phyloP scores from a whole-genome alignment of 768 basidiomycete genomes.

The Xerocomus potaroensis region DNA sequence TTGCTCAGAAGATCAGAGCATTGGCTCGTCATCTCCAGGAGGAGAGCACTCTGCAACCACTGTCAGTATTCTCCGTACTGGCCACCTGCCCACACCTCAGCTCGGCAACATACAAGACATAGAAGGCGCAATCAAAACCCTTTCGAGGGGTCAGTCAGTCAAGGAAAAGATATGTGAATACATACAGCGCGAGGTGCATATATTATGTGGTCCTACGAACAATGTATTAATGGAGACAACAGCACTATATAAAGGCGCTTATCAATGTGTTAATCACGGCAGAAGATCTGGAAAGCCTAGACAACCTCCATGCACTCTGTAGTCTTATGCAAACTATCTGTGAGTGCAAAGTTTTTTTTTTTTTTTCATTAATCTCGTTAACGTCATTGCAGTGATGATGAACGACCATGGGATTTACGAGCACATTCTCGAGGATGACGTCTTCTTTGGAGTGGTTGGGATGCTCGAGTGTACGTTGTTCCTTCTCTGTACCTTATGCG shows the following conservation, averaged over 20 bases:
- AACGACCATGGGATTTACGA: constrained; percentile 96
- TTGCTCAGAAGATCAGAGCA: constrained; percentile 41
- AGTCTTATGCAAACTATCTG: constrained; percentile 92
- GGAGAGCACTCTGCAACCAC: constrained; percentile 58
- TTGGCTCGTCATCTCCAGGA: constrained; percentile 60
- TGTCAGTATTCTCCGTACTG: constrained; percentile 61
- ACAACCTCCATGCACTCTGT: constrained; percentile 87
- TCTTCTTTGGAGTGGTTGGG: constrained; percentile 90
- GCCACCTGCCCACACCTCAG: constrained; percentile 70
- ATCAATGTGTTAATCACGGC: constrained; percentile 83
- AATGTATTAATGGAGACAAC: constrained; percentile 8
- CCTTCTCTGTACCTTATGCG: constrained; percentile 1
- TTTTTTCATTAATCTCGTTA: neutral
- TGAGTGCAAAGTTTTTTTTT: constrained; percentile 37
- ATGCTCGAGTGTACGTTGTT: constrained; percentile 90
- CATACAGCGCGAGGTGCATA: constrained; percentile 76
- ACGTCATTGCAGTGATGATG: constrained; percentile 64
- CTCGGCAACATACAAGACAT: constrained; percentile 77
- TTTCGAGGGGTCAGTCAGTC: constrained; percentile 65
- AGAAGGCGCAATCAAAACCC: constrained; percentile 70
- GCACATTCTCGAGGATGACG: constrained; percentile 87
- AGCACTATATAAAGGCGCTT: constrained; percentile 87
- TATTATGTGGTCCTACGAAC: neutral
- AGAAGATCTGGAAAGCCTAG: constrained; percentile 89
- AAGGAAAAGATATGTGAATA: constrained; percentile 89